A percentile compares a stretch with the other conserved stretches of the same genome.
These are phyloP conservation scores for Lophiostoma macrostomum DNA, from an alignment of 495 filamentous ascomycete genomes.

Conservation along the genomic window DNA sequence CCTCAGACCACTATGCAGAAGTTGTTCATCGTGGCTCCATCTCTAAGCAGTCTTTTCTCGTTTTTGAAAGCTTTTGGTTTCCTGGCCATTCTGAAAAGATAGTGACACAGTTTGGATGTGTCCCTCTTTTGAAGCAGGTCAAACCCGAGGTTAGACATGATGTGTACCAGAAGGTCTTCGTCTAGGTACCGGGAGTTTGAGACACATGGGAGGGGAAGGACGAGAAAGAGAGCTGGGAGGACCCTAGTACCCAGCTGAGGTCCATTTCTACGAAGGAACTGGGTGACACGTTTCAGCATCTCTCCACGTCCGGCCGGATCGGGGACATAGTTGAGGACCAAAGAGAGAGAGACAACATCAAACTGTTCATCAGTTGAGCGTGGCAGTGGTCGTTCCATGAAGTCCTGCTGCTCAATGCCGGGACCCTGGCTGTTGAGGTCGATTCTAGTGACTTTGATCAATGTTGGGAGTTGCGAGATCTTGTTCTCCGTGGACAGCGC, in stretches of 20 bases:
- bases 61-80: conserved; percentile 5
- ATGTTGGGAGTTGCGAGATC: conserved; percentile 63
- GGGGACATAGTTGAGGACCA: conserved; percentile 94
- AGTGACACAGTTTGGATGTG: conserved; percentile 82
- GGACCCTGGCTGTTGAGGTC: conserved; percentile 83
- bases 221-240: conserved; percentile 83
- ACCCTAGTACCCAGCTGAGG: conserved; percentile 25
- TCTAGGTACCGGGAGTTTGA: conserved; percentile 89
- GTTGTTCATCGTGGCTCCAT: conserved; percentile 23
- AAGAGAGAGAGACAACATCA: conserved; percentile 85
- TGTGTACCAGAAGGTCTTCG: conserved; percentile 62
- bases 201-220: conserved; percentile 84
- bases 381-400: conserved; percentile 85
- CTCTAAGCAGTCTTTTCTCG: conserved; percentile 15
- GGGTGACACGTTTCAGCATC: conserved; percentile 76
- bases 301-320: conserved; percentile 70
- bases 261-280: conserved; percentile 53
- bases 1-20: conserved; percentile 30
- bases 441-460: conserved; percentile 68
- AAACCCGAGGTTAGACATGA: conserved; percentile 79
- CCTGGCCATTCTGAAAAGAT: conserved; percentile 64
- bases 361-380: conserved; percentile 59
- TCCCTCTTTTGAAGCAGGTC: conserved; percentile 60
- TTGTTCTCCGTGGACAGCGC: conserved; percentile 81
- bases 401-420: conserved; percentile 82